Conservation (phyloP, 129 eudicot species). For the Chrysanthemum makinoi region DNA sequence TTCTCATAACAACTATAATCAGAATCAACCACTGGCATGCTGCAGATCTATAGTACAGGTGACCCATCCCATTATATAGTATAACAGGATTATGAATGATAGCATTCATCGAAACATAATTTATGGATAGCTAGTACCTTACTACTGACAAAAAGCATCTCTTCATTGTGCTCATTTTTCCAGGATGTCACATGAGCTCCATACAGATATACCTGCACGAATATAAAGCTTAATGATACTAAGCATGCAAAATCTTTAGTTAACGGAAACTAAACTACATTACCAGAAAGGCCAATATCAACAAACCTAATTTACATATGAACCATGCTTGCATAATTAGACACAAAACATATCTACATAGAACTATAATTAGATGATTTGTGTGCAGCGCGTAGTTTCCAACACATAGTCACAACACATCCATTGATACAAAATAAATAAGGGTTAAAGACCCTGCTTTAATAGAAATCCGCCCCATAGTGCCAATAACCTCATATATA, state of each 20-base stretch:
- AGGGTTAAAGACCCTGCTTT: background rate
- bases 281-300: background rate
- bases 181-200: constrained; percentile 92
- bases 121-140: constrained; percentile 46
- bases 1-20: background rate
- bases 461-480: background rate
- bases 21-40: background rate
- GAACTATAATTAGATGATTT: too few relatives aligned
- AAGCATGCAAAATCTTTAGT: background rate
- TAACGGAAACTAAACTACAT: background rate
- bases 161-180: constrained; percentile 85
- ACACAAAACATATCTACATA: background rate
- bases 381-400: background rate
- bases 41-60: background rate
- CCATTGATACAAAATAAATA: background rate
- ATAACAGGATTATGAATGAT: background rate
- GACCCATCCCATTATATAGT: background rate
- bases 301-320: background rate
- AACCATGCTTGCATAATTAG: background rate
- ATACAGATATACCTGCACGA: constrained; percentile 66
- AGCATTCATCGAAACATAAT: background rate
- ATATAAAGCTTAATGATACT: background rate
- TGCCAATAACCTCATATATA: background rate
- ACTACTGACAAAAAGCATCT: constrained; percentile 80
- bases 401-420: background rate